Evolutionary conservation across 345 rosid species (phyloP), one percentile per base, ranked within the genome.

Genomic region (Populus tremula): DNA sequence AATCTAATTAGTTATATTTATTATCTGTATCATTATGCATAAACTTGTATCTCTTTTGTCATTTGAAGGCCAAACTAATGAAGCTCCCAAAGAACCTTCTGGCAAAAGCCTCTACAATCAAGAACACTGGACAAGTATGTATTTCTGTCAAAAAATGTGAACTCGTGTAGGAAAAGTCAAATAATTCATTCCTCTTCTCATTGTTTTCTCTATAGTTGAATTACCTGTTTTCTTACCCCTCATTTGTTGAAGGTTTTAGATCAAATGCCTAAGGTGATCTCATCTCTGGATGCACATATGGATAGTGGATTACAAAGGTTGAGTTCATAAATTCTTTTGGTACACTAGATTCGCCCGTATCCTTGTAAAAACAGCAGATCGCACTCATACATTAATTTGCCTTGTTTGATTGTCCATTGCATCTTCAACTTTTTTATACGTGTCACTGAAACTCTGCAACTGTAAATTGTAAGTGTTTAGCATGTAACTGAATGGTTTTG

Each of bases 61-160:
- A 43, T 81, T 23, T 86, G 81, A 84, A 94, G 98, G 87, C 85
- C 6, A 90, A 87, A 56, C 83, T 95, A 10, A 84, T 71, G 75
- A 91, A 89, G 80, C 92, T 93, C 61, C 97, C 99, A 18, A 95
- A 90, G 84, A 90, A 87, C 81, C 96, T 95, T 68, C 79, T 91
- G 87, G 94, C 91, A 1, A 91, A 91, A 82, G 75, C 87, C n/a
- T 86, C 92, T 11, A 83, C 85, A 35, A 89, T 91, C 71, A 91
- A 85, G 87, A 91, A 91, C 71, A 95, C 94, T 21, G 91, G 88
- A 76, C 93, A 89, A 73, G 98, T 93, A 81, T 74, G 90, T 82
- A 35, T 38, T 74, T 70, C 43, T 66, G 54, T 72, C 23, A 23
- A 7, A 5, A 35, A 56, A 11, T 25, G 9, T 64, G 29, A 31